phyloP scores from a whole-genome alignment of 192 early-diverging fungal genomes.

The Coemansia sp. region DNA sequence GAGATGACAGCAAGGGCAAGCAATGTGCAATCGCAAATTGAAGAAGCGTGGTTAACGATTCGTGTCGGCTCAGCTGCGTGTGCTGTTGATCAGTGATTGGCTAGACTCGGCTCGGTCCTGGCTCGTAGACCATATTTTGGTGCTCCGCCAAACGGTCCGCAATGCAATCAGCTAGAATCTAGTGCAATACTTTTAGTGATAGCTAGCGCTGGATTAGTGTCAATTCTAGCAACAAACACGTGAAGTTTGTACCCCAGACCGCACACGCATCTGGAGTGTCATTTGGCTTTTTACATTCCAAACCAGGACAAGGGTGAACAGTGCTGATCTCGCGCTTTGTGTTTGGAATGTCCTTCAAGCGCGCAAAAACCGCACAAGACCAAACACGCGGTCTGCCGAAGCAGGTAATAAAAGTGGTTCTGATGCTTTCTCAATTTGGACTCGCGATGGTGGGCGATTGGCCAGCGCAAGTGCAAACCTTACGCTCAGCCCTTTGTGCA shows the following conservation, averaged over 20 bases:
- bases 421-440: background rate
- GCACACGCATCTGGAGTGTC: background rate
- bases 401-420: conserved; percentile 2
- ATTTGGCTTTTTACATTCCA: too few relatives aligned
- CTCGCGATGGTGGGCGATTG: background rate
- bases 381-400: background rate
- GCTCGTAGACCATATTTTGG: background rate
- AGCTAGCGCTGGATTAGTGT: background rate
- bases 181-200: background rate
- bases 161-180: background rate
- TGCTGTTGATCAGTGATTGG: conserved; percentile 5
- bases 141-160: background rate
- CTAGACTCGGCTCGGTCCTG: background rate
- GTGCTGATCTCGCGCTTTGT: background rate
- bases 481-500: background rate
- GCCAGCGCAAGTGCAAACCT: background rate
- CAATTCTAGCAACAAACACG: background rate
- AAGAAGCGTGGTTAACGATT: background rate
- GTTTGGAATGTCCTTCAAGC: background rate
- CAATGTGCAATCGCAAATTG: background rate
- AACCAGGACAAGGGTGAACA: background rate
- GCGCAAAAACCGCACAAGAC: background rate
- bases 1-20: background rate
- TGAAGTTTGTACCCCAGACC: background rate
- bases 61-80: background rate